phyloP scores from a whole-genome alignment of 805 yeast species.

The Teunomyces lycoperdinae region DNA sequence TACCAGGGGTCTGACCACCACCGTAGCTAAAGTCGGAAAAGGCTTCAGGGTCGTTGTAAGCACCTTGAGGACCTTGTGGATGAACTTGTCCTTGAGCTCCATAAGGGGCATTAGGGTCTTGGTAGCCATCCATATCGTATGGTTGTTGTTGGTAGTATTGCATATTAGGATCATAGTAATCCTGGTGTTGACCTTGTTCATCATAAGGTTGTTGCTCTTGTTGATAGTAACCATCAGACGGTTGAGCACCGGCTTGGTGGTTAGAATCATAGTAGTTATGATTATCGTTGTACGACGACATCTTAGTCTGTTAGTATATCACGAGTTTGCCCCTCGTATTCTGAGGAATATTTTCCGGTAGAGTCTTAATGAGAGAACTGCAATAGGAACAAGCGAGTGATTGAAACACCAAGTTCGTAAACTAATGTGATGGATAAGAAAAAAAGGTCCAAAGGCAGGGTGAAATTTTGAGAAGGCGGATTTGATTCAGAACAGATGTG shows the following conservation, averaged over 20 bases:
- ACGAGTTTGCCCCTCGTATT: not conserved
- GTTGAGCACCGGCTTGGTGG: conserved; percentile 24
- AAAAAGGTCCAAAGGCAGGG: conserved; percentile 1
- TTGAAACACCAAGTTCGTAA: conserved; percentile 1
- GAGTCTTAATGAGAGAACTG: conserved; percentile 5
- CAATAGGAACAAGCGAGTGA: conserved; percentile 1
- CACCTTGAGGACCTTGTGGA: conserved; percentile 21
- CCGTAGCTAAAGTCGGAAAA: conserved; percentile 69
- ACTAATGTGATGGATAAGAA: conserved; percentile 1
- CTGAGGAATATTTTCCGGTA: conserved; percentile 2
- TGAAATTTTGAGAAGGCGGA: conserved; percentile 2
- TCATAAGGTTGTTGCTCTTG: conserved; percentile 43
- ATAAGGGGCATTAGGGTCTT: conserved; percentile 28
- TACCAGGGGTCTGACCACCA: conserved; percentile 47
- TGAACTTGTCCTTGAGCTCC: conserved; percentile 15
- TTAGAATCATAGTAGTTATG: conserved; percentile 40
- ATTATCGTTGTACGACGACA: conserved; percentile 64
- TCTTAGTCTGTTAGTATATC: conserved; percentile 31
- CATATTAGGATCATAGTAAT: conserved; percentile 48
- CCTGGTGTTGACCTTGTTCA: conserved; percentile 35
- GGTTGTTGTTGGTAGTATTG: conserved; percentile 54
- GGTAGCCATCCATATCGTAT: conserved; percentile 47
- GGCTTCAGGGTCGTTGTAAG: conserved; percentile 54
- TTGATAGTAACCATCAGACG: conserved; percentile 31
- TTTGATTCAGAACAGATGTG: conserved; percentile 2